Conservation (phyloP, 2,329 filamentous ascomycete species). For the Plenodomus biglobosus region DNA sequence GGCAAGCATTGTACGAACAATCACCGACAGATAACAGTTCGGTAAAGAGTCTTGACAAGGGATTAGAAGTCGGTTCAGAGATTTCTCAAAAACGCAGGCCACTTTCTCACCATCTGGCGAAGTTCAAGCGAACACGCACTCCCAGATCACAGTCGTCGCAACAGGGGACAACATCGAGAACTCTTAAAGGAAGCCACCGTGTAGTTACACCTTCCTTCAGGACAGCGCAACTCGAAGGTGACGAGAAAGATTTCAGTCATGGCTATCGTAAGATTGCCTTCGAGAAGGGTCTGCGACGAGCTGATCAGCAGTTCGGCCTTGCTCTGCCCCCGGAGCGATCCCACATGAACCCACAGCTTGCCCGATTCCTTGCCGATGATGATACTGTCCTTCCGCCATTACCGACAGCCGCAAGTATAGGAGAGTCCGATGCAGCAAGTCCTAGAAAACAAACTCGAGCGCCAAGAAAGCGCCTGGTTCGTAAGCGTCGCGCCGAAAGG, state of each 20-base stretch:
- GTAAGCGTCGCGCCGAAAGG: constrained; percentile 48
- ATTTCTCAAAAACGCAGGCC: constrained; percentile 1
- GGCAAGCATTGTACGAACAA: constrained; percentile 11
- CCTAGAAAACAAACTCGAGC: constrained; percentile 2
- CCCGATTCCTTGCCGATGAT: constrained; percentile 38
- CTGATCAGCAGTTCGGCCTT: constrained; percentile 30
- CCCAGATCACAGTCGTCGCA: constrained; percentile 2
- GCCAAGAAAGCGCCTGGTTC: constrained; percentile 25
- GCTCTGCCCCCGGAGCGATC: constrained; percentile 10
- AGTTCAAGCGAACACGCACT: constrained; percentile 12
- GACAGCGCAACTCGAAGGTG: constrained; percentile 48
- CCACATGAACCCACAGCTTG: constrained; percentile 32
- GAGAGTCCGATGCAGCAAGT: constrained; percentile 6
- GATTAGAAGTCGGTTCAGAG: constrained; percentile 1
- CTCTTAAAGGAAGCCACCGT: not conserved
- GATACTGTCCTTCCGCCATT: constrained; percentile 23
- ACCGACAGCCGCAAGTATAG: constrained; percentile 20
- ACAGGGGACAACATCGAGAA: not conserved
- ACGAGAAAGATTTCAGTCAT: constrained; percentile 43
- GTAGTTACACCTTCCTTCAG: constrained; percentile 16
- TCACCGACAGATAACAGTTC: constrained; percentile 11
- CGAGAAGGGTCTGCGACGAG: constrained; percentile 31
- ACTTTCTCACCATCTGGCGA: constrained; percentile 7
- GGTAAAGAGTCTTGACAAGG: constrained; percentile 1
- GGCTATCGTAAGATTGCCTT: constrained; percentile 45